A percentile compares a stretch with the other conserved stretches of the same genome.
phyloP scores from a whole-genome alignment of 768 basidiomycete species.

The Auriscalpium vulgare region DNA sequence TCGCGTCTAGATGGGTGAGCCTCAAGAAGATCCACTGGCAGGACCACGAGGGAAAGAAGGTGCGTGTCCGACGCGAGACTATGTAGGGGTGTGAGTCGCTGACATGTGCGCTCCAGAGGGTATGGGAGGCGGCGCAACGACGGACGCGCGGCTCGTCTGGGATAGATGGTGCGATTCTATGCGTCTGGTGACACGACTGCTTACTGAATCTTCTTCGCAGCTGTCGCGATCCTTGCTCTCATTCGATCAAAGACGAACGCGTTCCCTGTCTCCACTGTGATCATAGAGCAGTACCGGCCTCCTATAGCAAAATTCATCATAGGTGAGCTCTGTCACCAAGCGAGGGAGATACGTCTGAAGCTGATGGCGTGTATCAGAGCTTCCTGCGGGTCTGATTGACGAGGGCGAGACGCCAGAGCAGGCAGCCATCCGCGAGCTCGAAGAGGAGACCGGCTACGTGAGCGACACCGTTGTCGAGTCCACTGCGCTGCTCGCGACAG shows the following conservation, averaged over 20 bases:
- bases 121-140: slow-evolving; percentile 89
- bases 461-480: slow-evolving; percentile 55
- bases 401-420: slow-evolving; percentile 74
- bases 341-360: not conserved
- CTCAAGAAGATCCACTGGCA: slow-evolving; percentile 75
- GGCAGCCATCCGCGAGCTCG: slow-evolving; percentile 80
- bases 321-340: slow-evolving; percentile 36
- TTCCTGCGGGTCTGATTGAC: slow-evolving; percentile 77
- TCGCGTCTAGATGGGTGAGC: slow-evolving; percentile 65
- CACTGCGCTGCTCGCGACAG: slow-evolving; percentile 53
- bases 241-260: slow-evolving; percentile 65
- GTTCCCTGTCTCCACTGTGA: slow-evolving; percentile 69
- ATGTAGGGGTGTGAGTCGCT: not conserved
- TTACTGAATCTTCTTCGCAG: slow-evolving; percentile 29
- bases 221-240: slow-evolving; percentile 78
- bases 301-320: slow-evolving; percentile 72
- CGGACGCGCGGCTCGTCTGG: slow-evolving; percentile 70
- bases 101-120: slow-evolving; percentile 36
- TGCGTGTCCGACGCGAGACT: slow-evolving; percentile 18
- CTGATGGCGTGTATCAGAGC: slow-evolving; percentile 28
- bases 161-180: slow-evolving; percentile 57
- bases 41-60: slow-evolving; percentile 73
- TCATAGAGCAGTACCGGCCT: slow-evolving; percentile 91
- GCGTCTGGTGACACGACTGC: not conserved
- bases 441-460: slow-evolving; percentile 89